These are phyloP conservation scores for Pythium inflatum DNA, from an alignment of 352 stramenopile species.

Conservation along the genomic window DNA sequence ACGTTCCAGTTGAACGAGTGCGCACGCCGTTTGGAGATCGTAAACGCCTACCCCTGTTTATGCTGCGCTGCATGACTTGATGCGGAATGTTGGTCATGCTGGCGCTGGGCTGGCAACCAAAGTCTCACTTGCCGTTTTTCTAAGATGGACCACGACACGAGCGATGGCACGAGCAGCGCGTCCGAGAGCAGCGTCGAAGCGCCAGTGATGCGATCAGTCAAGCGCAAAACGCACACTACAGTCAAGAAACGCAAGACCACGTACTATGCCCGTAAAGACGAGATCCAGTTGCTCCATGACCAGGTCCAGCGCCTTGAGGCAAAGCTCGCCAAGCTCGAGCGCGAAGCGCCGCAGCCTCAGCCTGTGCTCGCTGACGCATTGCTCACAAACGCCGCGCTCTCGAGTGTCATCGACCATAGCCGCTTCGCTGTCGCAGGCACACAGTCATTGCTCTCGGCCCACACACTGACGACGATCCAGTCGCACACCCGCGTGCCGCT, in stretches of 20 bases:
- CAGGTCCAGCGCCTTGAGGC: background rate
- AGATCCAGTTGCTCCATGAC: slow-evolving; percentile 20
- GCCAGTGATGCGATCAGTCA: background rate
- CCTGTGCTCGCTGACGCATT: background rate
- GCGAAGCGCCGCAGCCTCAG: background rate
- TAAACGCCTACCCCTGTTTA: too few relatives aligned
- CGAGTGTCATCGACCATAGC: background rate
- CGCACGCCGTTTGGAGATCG: too few relatives aligned
- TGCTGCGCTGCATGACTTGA: too few relatives aligned
- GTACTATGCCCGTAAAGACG: slow-evolving; percentile 28
- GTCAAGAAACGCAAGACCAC: slow-evolving; percentile 24
- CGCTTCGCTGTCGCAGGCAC: slow-evolving; percentile 8
- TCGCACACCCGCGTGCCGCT: background rate
- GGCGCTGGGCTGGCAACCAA: too few relatives aligned
- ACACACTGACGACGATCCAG: background rate
- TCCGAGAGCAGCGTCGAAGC: slow-evolving; percentile 21
- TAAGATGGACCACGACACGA: slow-evolving; percentile 1
- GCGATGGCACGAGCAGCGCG: slow-evolving; percentile 12
- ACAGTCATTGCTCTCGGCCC: slow-evolving; percentile 14
- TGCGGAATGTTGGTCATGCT: too few relatives aligned
- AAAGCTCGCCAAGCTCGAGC: slow-evolving; percentile 2
- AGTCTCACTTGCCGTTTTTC: background rate
- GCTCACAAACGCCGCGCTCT: background rate
- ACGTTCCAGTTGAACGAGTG: too few relatives aligned
- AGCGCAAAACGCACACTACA: background rate